These are phyloP conservation scores for Hygrocybe punicea DNA, from an alignment of 768 basidiomycete genomes.

Conservation along the genomic window DNA sequence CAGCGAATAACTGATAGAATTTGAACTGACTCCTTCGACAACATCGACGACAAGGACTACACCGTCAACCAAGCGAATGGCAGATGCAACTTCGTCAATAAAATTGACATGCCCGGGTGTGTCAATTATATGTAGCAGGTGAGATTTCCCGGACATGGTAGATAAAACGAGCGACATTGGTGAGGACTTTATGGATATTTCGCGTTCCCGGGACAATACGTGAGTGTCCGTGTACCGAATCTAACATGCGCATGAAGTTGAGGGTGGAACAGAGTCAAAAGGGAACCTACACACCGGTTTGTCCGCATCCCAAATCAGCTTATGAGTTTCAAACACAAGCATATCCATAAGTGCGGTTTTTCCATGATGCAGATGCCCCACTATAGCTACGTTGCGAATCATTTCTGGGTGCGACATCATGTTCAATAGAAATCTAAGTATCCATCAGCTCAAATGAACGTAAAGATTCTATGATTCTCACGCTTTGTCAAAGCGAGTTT, in stretches of 20 bases:
- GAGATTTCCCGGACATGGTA: conserved; percentile 85
- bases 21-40: conserved; percentile 82
- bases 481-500: conserved; percentile 98
- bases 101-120: conserved; percentile 99
- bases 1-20: neutral
- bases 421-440: conserved; percentile 79
- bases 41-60: conserved; percentile 93
- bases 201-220: conserved; percentile 78
- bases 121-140: conserved; percentile 90
- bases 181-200: conserved; percentile 93
- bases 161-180: conserved; percentile 92
- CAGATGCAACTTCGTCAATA: conserved; percentile 91
- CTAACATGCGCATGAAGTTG: conserved; percentile 41
- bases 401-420: conserved; percentile 90
- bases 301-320: conserved; percentile 90
- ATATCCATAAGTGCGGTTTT: conserved; percentile 97
- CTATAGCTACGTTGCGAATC: conserved; percentile 93
- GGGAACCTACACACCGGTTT: conserved; percentile 56
- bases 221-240: conserved; percentile 96
- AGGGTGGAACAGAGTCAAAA: neutral
- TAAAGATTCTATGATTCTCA: conserved; percentile 39
- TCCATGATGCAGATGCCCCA: conserved; percentile 96
- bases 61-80: conserved; percentile 85
- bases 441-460: conserved; percentile 3
- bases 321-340: conserved; percentile 96